Percentiles rank a stretch among this genome's conserved stretches.
These are phyloP conservation scores for Colletotrichum simmondsii DNA, from an alignment of 2,329 filamentous ascomycete species.

Conservation along the genomic window DNA sequence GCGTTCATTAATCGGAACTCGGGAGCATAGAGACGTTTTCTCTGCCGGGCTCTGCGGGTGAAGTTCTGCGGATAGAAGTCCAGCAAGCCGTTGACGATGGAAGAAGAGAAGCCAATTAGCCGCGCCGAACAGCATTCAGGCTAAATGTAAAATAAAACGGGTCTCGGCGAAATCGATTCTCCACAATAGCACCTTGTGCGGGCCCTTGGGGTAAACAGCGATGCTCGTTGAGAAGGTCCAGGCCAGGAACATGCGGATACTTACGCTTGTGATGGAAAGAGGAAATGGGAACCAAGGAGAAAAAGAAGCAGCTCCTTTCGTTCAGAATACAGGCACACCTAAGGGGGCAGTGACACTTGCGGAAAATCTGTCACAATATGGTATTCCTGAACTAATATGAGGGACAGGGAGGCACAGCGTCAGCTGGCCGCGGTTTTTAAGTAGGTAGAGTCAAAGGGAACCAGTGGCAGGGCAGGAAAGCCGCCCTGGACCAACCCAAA, in stretches of 20 bases:
- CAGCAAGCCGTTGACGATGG: constrained; percentile 4
- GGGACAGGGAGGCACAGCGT: background rate
- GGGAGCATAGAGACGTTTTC: background rate
- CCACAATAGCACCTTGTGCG: background rate
- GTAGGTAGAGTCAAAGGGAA: background rate
- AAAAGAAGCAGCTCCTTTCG: background rate
- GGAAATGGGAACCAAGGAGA: background rate
- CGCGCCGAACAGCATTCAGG: constrained; percentile 29
- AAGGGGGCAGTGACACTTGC: background rate
- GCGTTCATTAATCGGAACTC: background rate
- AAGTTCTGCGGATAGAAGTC: background rate
- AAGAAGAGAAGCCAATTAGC: constrained; percentile 32
- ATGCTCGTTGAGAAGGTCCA: constrained; percentile 6
- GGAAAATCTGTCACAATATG: background rate
- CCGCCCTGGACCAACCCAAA: constrained; percentile 11
- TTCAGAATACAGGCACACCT: background rate
- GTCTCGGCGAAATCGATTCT: constrained; percentile 24
- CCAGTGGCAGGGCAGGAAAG: constrained; percentile 30
- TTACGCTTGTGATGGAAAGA: background rate
- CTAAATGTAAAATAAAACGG: constrained; percentile 31
- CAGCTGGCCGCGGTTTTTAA: background rate
- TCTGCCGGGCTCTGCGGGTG: background rate
- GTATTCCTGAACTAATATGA: background rate
- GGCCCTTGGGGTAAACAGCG: background rate
- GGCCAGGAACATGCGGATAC: background rate